Percentiles rank a stretch among this genome's conserved stretches.
Evolutionary conservation across 2,329 filamentous ascomycete genomes (phyloP).

Genomic region (Diaporthe amygdali): DNA sequence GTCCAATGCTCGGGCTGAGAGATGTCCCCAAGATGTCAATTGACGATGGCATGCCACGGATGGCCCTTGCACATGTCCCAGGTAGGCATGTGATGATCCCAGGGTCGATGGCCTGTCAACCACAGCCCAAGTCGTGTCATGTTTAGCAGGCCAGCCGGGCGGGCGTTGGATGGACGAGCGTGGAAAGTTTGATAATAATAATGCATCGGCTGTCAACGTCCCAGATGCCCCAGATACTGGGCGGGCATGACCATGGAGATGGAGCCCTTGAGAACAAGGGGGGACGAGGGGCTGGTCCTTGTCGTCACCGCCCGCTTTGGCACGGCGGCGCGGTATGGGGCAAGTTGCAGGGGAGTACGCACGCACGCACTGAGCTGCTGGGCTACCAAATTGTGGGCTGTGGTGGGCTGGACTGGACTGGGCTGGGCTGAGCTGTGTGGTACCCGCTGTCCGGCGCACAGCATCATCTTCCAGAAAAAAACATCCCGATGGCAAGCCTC

Average conservation of each 20-base stretch:
- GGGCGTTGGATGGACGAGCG: background rate
- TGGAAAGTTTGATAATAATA: background rate
- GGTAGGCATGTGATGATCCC: constrained; percentile 6
- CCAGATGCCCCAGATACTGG: no score
- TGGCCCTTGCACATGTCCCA: background rate
- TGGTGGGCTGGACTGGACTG: background rate
- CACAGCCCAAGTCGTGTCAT: background rate
- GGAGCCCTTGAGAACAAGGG: background rate
- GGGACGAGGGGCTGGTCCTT: background rate
- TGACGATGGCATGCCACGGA: background rate
- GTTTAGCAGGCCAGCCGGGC: background rate
- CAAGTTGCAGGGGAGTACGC: background rate
- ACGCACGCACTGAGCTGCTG: no score
- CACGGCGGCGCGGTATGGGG: background rate
- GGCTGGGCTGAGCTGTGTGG: background rate
- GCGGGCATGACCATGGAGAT: background rate
- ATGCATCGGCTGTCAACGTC: background rate
- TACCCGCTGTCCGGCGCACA: background rate
- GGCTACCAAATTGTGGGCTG: background rate
- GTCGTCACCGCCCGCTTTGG: background rate
- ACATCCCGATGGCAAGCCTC: background rate
- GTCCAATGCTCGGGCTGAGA: constrained; percentile 1
- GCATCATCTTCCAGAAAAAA: background rate
- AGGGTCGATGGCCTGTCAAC: background rate
- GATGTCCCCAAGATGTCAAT: background rate